Evolutionary conservation across 768 basidiomycete genomes (phyloP), one percentile per base, ranked within the genome.

Genomic region (Guyanaporus albipodus): DNA sequence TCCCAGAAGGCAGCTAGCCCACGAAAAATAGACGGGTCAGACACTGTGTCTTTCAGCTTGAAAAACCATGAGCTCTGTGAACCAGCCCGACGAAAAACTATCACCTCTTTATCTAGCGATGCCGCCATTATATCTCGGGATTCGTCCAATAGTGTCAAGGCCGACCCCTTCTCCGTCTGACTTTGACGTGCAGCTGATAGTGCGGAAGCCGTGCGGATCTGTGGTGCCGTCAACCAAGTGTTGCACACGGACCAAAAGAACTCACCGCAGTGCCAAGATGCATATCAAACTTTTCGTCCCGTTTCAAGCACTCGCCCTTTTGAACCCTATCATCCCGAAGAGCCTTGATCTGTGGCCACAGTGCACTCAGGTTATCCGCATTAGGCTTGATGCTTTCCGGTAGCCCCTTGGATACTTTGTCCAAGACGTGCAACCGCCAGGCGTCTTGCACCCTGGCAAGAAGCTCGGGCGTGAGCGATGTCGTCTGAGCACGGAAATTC

Each of bases 231-330:
- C 42, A 52, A 34, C 43, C 36, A 35, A 46, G 49, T 24, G 49
- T 54, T 51, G 27, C 38, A 6, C 21, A 31, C 21, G 28, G 35
- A 50, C 42, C 28, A 26, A 37, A 38, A 59, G 40, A 19, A 71
- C 82, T 61, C 63, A 91, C 89, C 55, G 95, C 80, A 48, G 86
- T 78, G 31, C 79, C 70, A 58, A 91, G 78, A 68, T 94, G 73
- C 90, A 97, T 87, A 42, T 85, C 82, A 59, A 94, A 94, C 68
- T 95, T 97, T 70, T 95, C 93, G 52, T 96, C 87, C 59, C 82
- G 77, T 61, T 74, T 80, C 61, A 87, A 64, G 57, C 84, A 82
- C 49, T 83, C 83, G 42, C 76, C 72, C 58, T 82, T 85, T 85
- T 85, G 91, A 29, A 70, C 64, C 29, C 70, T 67, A 61, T 87